Percentiles rank a stretch among this genome's conserved stretches.
Evolutionary conservation across 352 stramenopile genomes (phyloP).

Genomic region (Pythium scleroteichum): DNA sequence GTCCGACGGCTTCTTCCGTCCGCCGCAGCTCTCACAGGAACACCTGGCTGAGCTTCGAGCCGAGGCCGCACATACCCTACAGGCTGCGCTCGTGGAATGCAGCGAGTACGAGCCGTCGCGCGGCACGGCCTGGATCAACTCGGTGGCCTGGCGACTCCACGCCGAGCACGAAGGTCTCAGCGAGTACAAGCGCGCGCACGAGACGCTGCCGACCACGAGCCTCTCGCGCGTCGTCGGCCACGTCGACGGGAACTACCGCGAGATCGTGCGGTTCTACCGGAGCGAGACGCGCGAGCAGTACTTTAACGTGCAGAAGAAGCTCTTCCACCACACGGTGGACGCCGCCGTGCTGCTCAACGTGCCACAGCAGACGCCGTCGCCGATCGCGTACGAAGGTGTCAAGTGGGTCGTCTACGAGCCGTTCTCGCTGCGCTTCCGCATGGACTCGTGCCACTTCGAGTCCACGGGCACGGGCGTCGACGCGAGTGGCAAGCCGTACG

Average conservation of each 20-base stretch:
- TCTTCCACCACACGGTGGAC: neutral
- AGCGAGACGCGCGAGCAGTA: constrained; percentile 20
- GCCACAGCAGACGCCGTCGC: neutral
- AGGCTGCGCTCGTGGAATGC: constrained; percentile 7
- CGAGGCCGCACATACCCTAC: constrained; percentile 5
- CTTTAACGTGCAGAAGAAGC: constrained; percentile 26
- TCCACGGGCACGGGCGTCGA: constrained; percentile 18
- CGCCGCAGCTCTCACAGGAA: neutral
- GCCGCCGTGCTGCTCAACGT: neutral
- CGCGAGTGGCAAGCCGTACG: constrained; percentile 10
- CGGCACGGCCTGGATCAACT: constrained; percentile 14
- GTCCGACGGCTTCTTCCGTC: constrained; percentile 16
- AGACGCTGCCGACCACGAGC: constrained; percentile 3
- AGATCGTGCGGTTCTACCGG: constrained; percentile 20
- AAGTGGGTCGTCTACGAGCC: constrained; percentile 27
- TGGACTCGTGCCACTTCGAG: constrained; percentile 25
- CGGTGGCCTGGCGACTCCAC: constrained; percentile 12
- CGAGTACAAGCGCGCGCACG: constrained; percentile 21
- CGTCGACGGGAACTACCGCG: constrained; percentile 21
- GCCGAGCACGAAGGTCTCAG: constrained; percentile 15
- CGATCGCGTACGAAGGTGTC: constrained; percentile 21
- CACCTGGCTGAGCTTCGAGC: constrained; percentile 13
- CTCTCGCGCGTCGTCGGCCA: constrained; percentile 19
- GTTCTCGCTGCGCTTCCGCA: constrained; percentile 23
- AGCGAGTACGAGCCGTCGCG: constrained; percentile 6